phyloP scores from a whole-genome alignment of 2,329 filamentous ascomycete species.

The Calonectria crousiana region DNA sequence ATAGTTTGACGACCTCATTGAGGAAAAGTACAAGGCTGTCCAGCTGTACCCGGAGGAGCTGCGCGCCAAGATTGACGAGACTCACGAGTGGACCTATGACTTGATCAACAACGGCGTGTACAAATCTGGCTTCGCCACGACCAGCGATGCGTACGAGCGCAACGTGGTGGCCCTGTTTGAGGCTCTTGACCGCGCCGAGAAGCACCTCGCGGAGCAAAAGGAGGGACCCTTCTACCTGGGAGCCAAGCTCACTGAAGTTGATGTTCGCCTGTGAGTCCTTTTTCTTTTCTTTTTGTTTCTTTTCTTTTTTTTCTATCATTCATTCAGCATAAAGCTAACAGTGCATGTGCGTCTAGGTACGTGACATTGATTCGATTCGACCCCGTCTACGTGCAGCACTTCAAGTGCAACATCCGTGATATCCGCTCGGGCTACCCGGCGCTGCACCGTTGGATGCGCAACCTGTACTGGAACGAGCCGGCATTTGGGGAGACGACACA shows the following conservation, averaged over 20 bases:
- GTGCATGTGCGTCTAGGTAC: slow-evolving; percentile 54
- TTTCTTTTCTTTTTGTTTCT: background rate
- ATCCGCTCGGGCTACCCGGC: slow-evolving; percentile 86
- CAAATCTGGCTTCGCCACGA: slow-evolving; percentile 86
- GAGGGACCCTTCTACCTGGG: slow-evolving; percentile 81
- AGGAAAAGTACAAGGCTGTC: slow-evolving; percentile 68
- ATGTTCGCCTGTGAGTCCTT: slow-evolving; percentile 74
- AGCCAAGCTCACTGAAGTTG: slow-evolving; percentile 80
- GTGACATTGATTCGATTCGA: slow-evolving; percentile 82
- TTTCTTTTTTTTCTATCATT: background rate
- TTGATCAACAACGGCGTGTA: slow-evolving; percentile 79
- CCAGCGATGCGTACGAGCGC: slow-evolving; percentile 84
- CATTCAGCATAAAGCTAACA: slow-evolving; percentile 26
- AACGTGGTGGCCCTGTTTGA: slow-evolving; percentile 79
- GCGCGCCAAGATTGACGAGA: slow-evolving; percentile 77
- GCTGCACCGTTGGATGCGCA: slow-evolving; percentile 84
- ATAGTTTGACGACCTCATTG: slow-evolving; percentile 78
- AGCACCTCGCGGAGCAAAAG: slow-evolving; percentile 66
- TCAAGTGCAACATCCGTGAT: slow-evolving; percentile 88
- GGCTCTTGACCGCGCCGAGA: slow-evolving; percentile 81
- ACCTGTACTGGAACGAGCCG: slow-evolving; percentile 84
- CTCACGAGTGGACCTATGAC: slow-evolving; percentile 86
- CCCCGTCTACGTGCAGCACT: slow-evolving; percentile 87
- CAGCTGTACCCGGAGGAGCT: slow-evolving; percentile 77
- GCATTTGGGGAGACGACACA: slow-evolving; percentile 88